phyloP scores from a whole-genome alignment of 2,329 filamentous ascomycete genomes.

The Hypoxylon rubiginosum region DNA sequence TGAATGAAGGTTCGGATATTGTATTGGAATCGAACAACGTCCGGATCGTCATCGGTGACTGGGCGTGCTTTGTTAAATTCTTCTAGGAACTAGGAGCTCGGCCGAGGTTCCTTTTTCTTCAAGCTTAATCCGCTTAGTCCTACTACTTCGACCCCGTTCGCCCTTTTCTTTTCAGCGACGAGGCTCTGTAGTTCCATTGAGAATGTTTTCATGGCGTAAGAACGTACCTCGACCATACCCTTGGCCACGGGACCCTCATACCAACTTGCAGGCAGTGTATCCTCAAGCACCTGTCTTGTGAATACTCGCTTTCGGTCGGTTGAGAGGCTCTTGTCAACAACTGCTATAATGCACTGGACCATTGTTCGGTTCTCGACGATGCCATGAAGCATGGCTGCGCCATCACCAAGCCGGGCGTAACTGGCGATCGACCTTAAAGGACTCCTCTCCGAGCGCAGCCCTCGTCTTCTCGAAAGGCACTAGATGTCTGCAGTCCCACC shows the following conservation, averaged over 20 bases:
- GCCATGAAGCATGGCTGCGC: constrained; percentile 35
- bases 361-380: constrained; percentile 30
- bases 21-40: too few species aligned
- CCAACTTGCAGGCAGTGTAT: constrained; percentile 18
- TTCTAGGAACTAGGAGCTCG: too few species aligned
- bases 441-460: constrained; percentile 31
- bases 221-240: constrained; percentile 38
- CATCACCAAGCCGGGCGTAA: constrained; percentile 38
- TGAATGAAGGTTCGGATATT: too few species aligned
- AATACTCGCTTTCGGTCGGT: constrained; percentile 24
- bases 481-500: constrained; percentile 39
- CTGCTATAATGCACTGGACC: constrained; percentile 40
- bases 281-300: constrained; percentile 14
- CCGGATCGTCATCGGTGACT: too few species aligned
- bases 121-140: too few species aligned
- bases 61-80: too few species aligned
- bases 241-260: constrained; percentile 33
- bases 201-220: background rate
- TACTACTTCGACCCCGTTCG: too few species aligned
- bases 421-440: constrained; percentile 33
- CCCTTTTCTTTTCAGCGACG: too few species aligned
- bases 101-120: too few species aligned
- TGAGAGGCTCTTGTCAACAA: constrained; percentile 15
- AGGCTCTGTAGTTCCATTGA: background rate
- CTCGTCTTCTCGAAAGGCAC: constrained; percentile 32